These are phyloP conservation scores for Termitomyces sp. DNA, from an alignment of 768 basidiomycete species.

Conservation along the genomic window DNA sequence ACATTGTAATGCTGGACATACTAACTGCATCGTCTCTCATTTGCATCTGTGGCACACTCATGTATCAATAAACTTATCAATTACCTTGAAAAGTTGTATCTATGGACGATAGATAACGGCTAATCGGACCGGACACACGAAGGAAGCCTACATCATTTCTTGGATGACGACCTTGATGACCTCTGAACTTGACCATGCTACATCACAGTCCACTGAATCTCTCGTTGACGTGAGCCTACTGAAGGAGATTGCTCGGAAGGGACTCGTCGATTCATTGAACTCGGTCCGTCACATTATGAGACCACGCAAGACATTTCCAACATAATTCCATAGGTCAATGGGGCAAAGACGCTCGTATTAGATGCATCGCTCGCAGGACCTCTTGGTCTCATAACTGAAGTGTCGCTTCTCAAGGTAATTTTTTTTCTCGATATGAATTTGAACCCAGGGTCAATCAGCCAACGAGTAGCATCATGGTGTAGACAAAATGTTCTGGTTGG, in stretches of 20 bases:
- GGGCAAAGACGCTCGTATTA: slow-evolving; percentile 94
- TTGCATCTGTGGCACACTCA: neutral
- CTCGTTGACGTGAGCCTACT: slow-evolving; percentile 56
- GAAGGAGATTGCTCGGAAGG: slow-evolving; percentile 74
- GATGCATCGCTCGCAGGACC: slow-evolving; percentile 87
- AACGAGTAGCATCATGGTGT: slow-evolving; percentile 88
- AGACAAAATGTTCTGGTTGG: slow-evolving; percentile 99
- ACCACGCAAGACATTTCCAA: neutral
- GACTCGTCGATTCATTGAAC: slow-evolving; percentile 81
- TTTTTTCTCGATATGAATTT: neutral
- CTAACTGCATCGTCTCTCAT: neutral
- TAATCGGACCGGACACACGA: slow-evolving; percentile 1
- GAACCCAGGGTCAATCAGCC: neutral
- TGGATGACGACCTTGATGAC: slow-evolving; percentile 9
- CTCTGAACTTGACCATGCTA: slow-evolving; percentile 8
- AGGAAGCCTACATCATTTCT: neutral
- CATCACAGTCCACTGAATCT: slow-evolving; percentile 25
- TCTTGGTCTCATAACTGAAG: slow-evolving; percentile 91
- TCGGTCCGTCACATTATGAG: slow-evolving; percentile 43
- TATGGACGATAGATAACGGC: neutral
- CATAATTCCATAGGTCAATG: slow-evolving; percentile 58
- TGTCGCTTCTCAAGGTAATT: slow-evolving; percentile 81
- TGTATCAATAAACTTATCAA: neutral
- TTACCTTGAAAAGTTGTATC: neutral
- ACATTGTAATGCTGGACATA: neutral